Evolutionary conservation across 1,139 yeast genomes (phyloP).

Genomic region (Lodderomyces theae): DNA sequence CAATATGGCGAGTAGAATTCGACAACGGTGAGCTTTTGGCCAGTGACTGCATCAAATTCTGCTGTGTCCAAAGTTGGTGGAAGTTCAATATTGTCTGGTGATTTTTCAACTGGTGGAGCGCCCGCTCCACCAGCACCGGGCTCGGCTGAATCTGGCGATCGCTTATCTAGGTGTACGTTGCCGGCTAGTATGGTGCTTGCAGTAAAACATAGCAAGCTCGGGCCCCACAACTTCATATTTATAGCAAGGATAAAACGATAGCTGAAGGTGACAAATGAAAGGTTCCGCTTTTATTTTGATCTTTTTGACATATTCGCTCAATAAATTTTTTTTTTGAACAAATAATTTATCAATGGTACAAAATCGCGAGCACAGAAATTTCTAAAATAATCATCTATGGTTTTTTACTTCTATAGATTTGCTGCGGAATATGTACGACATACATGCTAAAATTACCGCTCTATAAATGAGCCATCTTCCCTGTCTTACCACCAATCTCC

Average conservation of each 20-base stretch:
- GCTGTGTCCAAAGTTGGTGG: slow-evolving; percentile 28
- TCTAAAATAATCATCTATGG: too few relatives aligned
- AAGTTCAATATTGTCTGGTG: slow-evolving; percentile 11
- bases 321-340: neutral
- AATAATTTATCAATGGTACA: neutral
- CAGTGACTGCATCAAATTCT: slow-evolving; percentile 44
- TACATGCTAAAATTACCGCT: neutral
- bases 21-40: slow-evolving; percentile 51
- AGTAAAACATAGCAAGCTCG: neutral
- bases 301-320: neutral
- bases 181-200: neutral
- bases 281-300: too few relatives aligned
- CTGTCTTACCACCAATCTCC: slow-evolving; percentile 31
- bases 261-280: too few relatives aligned
- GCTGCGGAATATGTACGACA: neutral
- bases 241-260: too few relatives aligned
- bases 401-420: neutral
- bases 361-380: neutral
- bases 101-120: neutral
- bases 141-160: neutral
- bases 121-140: neutral
- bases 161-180: neutral
- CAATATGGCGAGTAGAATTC: slow-evolving; percentile 74
- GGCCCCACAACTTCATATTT: neutral
- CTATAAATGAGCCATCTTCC: slow-evolving; percentile 2